phyloP scores from a whole-genome alignment of 2,329 filamentous ascomycete genomes.

The Paramyrothecium sp. region DNA sequence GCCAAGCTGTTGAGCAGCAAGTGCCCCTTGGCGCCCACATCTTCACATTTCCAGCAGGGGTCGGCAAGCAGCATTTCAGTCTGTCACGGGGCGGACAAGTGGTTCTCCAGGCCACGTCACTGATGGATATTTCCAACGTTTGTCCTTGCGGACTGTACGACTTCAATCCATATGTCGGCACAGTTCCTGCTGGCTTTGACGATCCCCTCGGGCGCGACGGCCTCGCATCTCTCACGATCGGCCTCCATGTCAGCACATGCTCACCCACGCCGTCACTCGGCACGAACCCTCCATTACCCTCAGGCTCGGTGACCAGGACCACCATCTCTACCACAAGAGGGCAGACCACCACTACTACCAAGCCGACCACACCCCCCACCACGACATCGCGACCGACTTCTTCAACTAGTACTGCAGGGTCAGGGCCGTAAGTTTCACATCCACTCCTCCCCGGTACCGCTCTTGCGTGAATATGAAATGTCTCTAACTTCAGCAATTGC shows the following conservation, averaged over 20 bases:
- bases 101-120: slow-evolving; percentile 43
- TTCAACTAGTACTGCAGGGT: slow-evolving; percentile 5
- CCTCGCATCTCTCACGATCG: slow-evolving; percentile 4
- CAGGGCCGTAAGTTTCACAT: slow-evolving; percentile 7
- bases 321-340: slow-evolving; percentile 11
- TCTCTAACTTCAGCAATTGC: background rate
- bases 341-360: slow-evolving; percentile 24
- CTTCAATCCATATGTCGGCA: slow-evolving; percentile 55
- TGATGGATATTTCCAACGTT: slow-evolving; percentile 47
- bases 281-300: slow-evolving; percentile 21
- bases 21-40: slow-evolving; percentile 23
- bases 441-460: background rate
- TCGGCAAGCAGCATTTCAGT: slow-evolving; percentile 39
- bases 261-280: background rate
- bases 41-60: slow-evolving; percentile 43
- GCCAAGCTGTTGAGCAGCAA: slow-evolving; percentile 33
- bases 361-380: background rate
- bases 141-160: slow-evolving; percentile 56
- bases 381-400: background rate
- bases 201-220: slow-evolving; percentile 8
- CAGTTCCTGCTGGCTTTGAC: slow-evolving; percentile 33
- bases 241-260: slow-evolving; percentile 10
- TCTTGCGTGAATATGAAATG: background rate
- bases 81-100: slow-evolving; percentile 37
- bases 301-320: slow-evolving; percentile 27